Base-by-base conservation (phyloP, 768 basidiomycete species). In the Boletus subparvulus region DNA sequence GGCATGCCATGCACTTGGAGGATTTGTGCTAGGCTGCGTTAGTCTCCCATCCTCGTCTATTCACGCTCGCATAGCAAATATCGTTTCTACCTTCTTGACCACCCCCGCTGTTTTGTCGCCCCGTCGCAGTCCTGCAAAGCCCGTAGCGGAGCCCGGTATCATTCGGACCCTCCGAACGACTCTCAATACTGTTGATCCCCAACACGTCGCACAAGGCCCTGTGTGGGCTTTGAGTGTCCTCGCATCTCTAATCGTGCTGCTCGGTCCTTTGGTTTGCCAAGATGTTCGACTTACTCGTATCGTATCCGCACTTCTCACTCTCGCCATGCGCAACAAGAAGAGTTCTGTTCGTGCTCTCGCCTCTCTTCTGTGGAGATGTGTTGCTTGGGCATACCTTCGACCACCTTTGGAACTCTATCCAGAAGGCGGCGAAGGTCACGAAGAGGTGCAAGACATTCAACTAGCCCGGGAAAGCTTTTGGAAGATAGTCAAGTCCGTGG, bases 161-260 rank as follows among this genome's bases (percentile, higher is more conserved):
- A 68, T 85, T 37, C 83, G 86, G 48, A 87, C 87, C 1, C 76
- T 92, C 6, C 83, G 87, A 28, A 83, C 83, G 1, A 87, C 86
- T 1, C 73, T 92, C 45, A 70, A 70, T 16, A 75, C 80, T 1
- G 69, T 74, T 4, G 84, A 87, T 7, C 85, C 85, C 3, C 68
- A 71, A 7, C 80, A 86, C 58, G 80, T 80, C 9, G 87, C 88
- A 1, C 86, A 90, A 63, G 88, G 89, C 1, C 89, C 91, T 10
- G 84, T 87, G 1, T 92, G 91, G 91, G 85, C 81, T 6, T 74
- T 90, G 51, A 81, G 80, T 56, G 85, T 90, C 33, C 73, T 91
- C 2, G 83, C 86, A 0, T 77, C 78, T 57, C 72, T 92, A 50
- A 76, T 89, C 45, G 83, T 86, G 39, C 74, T 92, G n/a, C 76